Evolutionary conservation across 192 early-diverging fungal genomes (phyloP).

Genomic region (Backusella tarrabulga): DNA sequence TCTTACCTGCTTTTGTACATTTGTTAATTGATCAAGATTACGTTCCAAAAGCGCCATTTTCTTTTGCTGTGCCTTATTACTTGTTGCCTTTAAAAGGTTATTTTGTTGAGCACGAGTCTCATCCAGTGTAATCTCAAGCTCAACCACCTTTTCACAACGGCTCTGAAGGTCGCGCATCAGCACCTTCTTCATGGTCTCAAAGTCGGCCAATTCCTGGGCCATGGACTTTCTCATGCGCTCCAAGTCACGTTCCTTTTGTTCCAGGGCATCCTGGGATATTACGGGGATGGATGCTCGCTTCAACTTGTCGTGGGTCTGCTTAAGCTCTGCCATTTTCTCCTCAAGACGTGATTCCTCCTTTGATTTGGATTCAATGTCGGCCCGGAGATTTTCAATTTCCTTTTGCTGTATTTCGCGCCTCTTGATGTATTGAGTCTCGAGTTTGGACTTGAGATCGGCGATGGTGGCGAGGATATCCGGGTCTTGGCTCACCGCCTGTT

Average conservation of each 20-base stretch:
- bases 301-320: conserved; percentile 58
- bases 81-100: conserved; percentile 76
- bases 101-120: conserved; percentile 92
- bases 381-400: conserved; percentile 73
- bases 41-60: conserved; percentile 96
- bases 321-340: conserved; percentile 57
- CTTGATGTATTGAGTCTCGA: conserved; percentile 82
- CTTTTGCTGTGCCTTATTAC: conserved; percentile 82
- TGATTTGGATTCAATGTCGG: conserved; percentile 64
- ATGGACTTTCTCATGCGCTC: conserved; percentile 64
- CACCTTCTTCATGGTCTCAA: conserved; percentile 97
- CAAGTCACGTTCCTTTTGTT: conserved; percentile 69
- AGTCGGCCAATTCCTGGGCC: conserved; percentile 69
- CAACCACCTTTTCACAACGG: conserved; percentile 97
- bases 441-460: conserved; percentile 79
- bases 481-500: conserved; percentile 53
- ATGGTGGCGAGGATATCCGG: conserved; percentile 72
- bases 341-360: conserved; percentile 65
- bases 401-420: conserved; percentile 75
- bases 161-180: conserved; percentile 97
- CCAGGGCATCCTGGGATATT: neutral
- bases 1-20: conserved; percentile 82
- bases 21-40: conserved; percentile 93
- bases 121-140: conserved; percentile 95
- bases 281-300: conserved; percentile 23